Evolutionary conservation across 2,329 filamentous ascomycete species (phyloP).

Genomic region (Colletotrichum sp.): DNA sequence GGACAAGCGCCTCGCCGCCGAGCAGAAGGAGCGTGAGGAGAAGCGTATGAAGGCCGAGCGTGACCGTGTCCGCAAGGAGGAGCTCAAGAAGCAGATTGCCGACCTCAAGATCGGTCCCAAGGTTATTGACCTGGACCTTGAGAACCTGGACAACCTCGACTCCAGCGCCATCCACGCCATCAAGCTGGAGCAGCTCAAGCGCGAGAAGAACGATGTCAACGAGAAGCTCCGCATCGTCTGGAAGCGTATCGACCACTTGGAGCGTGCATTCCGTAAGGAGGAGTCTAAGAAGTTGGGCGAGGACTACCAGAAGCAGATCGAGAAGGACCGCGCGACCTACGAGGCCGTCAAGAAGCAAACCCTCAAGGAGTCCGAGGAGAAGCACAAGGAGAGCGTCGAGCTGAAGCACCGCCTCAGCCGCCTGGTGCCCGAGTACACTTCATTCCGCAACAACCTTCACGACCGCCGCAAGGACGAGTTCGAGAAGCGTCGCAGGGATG

Average conservation of each 20-base stretch:
- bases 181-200: slow-evolving; percentile 94
- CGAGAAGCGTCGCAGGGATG: slow-evolving; percentile 89
- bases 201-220: slow-evolving; percentile 95
- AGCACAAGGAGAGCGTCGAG: slow-evolving; percentile 90
- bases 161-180: slow-evolving; percentile 89
- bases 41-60: slow-evolving; percentile 86
- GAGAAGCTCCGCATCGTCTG: slow-evolving; percentile 90
- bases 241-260: slow-evolving; percentile 95
- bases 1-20: slow-evolving; percentile 85
- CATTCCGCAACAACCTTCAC: slow-evolving; percentile 81
- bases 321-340: slow-evolving; percentile 79
- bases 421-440: slow-evolving; percentile 83
- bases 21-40: slow-evolving; percentile 89
- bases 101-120: slow-evolving; percentile 91
- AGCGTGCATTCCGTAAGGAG: slow-evolving; percentile 95
- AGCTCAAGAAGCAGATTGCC: slow-evolving; percentile 89
- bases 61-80: slow-evolving; percentile 88
- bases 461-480: slow-evolving; percentile 93
- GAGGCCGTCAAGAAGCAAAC: slow-evolving; percentile 80
- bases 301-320: slow-evolving; percentile 85
- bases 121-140: slow-evolving; percentile 74
- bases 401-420: slow-evolving; percentile 91
- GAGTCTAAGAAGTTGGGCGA: slow-evolving; percentile 88
- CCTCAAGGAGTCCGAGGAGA: slow-evolving; percentile 79
- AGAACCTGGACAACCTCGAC: slow-evolving; percentile 85